phyloP scores from a whole-genome alignment of 371 early-diverging fungal genomes.

The Mortierella sp. region DNA sequence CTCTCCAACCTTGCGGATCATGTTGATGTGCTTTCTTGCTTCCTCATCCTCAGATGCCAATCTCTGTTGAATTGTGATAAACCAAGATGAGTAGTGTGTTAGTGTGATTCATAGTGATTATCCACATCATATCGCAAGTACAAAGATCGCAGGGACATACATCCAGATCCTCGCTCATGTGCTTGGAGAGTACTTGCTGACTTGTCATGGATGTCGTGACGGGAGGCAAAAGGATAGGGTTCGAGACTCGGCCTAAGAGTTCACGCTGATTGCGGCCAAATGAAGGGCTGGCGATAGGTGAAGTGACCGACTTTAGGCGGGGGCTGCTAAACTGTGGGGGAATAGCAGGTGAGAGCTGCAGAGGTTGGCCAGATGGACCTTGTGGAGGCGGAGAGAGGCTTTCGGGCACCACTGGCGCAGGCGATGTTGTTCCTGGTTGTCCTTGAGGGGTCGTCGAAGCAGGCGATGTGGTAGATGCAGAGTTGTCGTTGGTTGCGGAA shows the following conservation, averaged over 20 bases:
- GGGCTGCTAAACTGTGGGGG: slow-evolving; percentile 24
- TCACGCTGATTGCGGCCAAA: slow-evolving; percentile 30
- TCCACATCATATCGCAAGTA: no score
- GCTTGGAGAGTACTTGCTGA: slow-evolving; percentile 51
- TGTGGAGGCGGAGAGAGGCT: slow-evolving; percentile 6
- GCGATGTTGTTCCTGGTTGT: neutral
- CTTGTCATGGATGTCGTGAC: slow-evolving; percentile 23
- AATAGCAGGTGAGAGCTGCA: neutral
- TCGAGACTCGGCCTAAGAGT: slow-evolving; percentile 27
- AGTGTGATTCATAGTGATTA: neutral
- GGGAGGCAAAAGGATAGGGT: slow-evolving; percentile 40
- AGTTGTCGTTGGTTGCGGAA: neutral
- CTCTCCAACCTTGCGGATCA: slow-evolving; percentile 47
- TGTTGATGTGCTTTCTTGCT: slow-evolving; percentile 35
- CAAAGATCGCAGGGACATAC: slow-evolving; percentile 12
- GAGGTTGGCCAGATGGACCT: neutral
- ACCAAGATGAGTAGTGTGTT: neutral
- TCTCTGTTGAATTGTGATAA: slow-evolving; percentile 11
- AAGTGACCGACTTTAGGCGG: slow-evolving; percentile 15
- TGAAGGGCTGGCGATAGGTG: slow-evolving; percentile 37
- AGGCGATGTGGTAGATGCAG: neutral
- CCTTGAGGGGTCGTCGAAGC: neutral
- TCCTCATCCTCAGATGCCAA: slow-evolving; percentile 46
- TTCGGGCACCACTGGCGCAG: slow-evolving; percentile 8
- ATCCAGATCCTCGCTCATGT: slow-evolving; percentile 43